Evolutionary conservation across 495 filamentous ascomycete genomes (phyloP).

Genomic region (Chaetomium fimeti): DNA sequence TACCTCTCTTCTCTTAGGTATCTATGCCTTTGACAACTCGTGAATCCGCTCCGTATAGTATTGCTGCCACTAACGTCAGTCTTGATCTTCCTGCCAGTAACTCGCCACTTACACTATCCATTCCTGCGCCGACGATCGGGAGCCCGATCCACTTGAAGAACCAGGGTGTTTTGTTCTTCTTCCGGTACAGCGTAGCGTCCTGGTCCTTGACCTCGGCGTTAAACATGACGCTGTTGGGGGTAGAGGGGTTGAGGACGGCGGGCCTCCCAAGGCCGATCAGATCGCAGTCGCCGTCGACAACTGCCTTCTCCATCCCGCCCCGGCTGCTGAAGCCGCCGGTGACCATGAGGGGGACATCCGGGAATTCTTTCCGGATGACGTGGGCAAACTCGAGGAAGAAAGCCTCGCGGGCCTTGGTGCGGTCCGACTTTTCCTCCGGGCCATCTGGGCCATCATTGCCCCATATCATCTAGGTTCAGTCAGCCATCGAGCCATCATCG

Average conservation of each 20-base stretch:
- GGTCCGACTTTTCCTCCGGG: slow-evolving; percentile 31
- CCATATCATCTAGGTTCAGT: slow-evolving; percentile 19
- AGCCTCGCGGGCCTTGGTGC: slow-evolving; percentile 55
- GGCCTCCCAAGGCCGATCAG: slow-evolving; percentile 58
- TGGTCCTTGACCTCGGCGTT: slow-evolving; percentile 52
- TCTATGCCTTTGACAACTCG: slow-evolving; percentile 38
- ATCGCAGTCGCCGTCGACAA: slow-evolving; percentile 55
- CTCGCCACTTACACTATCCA: slow-evolving; percentile 39
- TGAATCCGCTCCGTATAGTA: slow-evolving; percentile 47
- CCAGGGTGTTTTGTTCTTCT: slow-evolving; percentile 39
- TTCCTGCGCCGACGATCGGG: slow-evolving; percentile 45
- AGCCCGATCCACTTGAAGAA: slow-evolving; percentile 39
- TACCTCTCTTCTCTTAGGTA: neutral
- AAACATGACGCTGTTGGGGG: slow-evolving; percentile 51
- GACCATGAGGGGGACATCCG: slow-evolving; percentile 46
- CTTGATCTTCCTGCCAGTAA: neutral
- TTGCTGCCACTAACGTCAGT: slow-evolving; percentile 8
- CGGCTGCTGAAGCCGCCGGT: slow-evolving; percentile 56
- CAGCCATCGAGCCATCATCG: neutral
- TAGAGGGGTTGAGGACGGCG: slow-evolving; percentile 48
- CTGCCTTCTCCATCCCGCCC: slow-evolving; percentile 53
- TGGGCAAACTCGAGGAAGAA: slow-evolving; percentile 61
- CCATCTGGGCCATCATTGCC: neutral
- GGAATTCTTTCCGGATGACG: slow-evolving; percentile 46
- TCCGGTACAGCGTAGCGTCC: slow-evolving; percentile 46